These are phyloP conservation scores for Dorcoceras hygrometricum DNA, from an alignment of 257 asterid genomes.

Conservation along the genomic window DNA sequence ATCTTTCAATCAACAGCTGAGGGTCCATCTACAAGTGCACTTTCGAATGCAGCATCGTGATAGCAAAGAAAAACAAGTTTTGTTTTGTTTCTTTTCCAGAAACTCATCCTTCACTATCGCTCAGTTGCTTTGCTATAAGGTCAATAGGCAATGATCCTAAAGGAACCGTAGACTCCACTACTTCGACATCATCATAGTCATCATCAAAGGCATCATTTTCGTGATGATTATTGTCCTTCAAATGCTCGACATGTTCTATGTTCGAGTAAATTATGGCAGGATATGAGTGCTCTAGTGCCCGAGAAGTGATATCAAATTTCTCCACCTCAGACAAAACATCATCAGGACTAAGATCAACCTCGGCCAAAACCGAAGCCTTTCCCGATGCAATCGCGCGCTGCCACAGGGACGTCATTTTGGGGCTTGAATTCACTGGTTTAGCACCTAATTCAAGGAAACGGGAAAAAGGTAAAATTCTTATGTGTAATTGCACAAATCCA, in stretches of 20 bases:
- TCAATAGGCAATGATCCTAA: constrained; percentile 80
- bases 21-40: too few species aligned
- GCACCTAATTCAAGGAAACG: constrained; percentile 25
- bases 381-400: constrained; percentile 64
- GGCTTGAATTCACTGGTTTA: constrained; percentile 44
- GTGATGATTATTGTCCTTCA: constrained; percentile 21
- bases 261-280: constrained; percentile 53
- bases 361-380: constrained; percentile 62
- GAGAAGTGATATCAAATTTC: constrained; percentile 61
- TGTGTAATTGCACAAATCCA: not conserved
- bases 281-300: constrained; percentile 66
- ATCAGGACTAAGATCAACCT: constrained; percentile 58
- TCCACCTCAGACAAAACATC: constrained; percentile 74
- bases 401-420: constrained; percentile 80
- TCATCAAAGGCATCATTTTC: constrained; percentile 34
- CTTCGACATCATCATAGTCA: constrained; percentile 39
- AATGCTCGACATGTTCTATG: constrained; percentile 23
- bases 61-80: not conserved
- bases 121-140: constrained; percentile 40
- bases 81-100: not conserved
- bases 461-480: not conserved
- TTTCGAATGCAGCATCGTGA: not conserved
- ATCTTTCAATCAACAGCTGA: too few species aligned
- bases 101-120: constrained; percentile 37
- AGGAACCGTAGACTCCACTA: constrained; percentile 43